These are phyloP conservation scores for Talaromyces liani DNA, from an alignment of 495 filamentous ascomycete genomes.

Conservation along the genomic window DNA sequence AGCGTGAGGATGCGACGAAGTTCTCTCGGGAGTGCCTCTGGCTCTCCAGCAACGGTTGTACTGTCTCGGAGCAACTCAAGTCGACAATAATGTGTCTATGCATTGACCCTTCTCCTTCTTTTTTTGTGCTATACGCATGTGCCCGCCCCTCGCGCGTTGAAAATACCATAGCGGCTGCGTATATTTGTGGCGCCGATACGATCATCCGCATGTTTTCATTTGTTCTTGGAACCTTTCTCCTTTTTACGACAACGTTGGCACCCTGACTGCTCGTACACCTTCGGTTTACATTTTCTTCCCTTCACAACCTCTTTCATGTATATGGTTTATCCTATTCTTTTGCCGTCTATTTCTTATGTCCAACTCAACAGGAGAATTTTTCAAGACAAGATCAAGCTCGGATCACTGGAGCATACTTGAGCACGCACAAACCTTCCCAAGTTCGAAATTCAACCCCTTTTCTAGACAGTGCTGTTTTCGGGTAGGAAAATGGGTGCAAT, in stretches of 20 bases:
- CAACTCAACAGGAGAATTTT: conserved; percentile 9
- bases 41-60: conserved; percentile 32
- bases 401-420: conserved; percentile 19
- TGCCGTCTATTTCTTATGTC: background rate
- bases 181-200: conserved; percentile 16
- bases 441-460: conserved; percentile 26
- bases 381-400: conserved; percentile 2
- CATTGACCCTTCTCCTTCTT: conserved; percentile 12
- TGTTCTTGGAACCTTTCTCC: conserved; percentile 7
- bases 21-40: conserved; percentile 20
- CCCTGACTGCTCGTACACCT: background rate
- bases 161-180: conserved; percentile 37
- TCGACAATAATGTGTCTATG: conserved; percentile 20
- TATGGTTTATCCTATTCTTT: conserved; percentile 39
- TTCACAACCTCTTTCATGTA: conserved; percentile 35
- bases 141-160: conserved; percentile 24
- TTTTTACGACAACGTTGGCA: conserved; percentile 1
- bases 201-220: conserved; percentile 20
- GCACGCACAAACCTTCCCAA: conserved; percentile 22
- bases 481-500: conserved; percentile 43
- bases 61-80: conserved; percentile 43
- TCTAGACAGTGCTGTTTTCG: conserved; percentile 39
- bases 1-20: conserved; percentile 38
- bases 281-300: conserved; percentile 5
- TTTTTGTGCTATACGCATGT: conserved; percentile 17